Conservation (phyloP, 2,329 filamentous ascomycete genomes). For the Pyricularia sp. region DNA sequence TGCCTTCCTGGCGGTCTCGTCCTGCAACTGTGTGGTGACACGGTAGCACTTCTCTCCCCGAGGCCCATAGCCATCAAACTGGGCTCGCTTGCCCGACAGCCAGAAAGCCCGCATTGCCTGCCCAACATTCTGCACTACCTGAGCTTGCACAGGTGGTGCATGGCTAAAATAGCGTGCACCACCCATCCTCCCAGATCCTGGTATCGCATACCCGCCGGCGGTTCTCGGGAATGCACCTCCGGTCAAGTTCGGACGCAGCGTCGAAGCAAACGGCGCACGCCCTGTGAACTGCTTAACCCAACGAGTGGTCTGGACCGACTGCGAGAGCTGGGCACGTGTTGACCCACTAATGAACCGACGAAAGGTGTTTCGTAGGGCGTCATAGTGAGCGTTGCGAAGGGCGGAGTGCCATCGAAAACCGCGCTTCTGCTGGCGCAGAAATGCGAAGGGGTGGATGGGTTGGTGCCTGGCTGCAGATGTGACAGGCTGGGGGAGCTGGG, state of each 20-base stretch:
- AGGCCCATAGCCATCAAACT: conserved; percentile 65
- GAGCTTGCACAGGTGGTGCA: conserved; percentile 68
- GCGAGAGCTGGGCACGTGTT: conserved; percentile 14
- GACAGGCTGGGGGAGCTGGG: conserved; percentile 28
- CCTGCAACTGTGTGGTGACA: conserved; percentile 59
- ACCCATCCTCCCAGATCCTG: conserved; percentile 44
- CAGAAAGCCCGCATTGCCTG: conserved; percentile 84
- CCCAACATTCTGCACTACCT: conserved; percentile 92
- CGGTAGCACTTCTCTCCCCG: conserved; percentile 71
- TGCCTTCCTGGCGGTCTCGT: conserved; percentile 58
- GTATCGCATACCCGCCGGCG: conserved; percentile 73
- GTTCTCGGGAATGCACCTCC: conserved; percentile 74
- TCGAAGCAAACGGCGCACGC: conserved; percentile 74
- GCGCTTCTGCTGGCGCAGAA: conserved; percentile 35
- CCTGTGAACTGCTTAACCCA: conserved; percentile 50
- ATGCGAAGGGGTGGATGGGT: conserved; percentile 37
- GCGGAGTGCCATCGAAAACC: conserved; percentile 35
- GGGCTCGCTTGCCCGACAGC: conserved; percentile 77
- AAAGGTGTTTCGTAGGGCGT: conserved; percentile 23
- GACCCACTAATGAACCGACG: conserved; percentile 35
- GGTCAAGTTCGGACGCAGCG: conserved; percentile 82
- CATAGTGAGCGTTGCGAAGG: conserved; percentile 25
- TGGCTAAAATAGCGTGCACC: conserved; percentile 84
- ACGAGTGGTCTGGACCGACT: conserved; percentile 29
- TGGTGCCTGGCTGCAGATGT: conserved; percentile 27